Conservation (phyloP, 352 stramenopile species). For the Phytophthora rubi region DNA sequence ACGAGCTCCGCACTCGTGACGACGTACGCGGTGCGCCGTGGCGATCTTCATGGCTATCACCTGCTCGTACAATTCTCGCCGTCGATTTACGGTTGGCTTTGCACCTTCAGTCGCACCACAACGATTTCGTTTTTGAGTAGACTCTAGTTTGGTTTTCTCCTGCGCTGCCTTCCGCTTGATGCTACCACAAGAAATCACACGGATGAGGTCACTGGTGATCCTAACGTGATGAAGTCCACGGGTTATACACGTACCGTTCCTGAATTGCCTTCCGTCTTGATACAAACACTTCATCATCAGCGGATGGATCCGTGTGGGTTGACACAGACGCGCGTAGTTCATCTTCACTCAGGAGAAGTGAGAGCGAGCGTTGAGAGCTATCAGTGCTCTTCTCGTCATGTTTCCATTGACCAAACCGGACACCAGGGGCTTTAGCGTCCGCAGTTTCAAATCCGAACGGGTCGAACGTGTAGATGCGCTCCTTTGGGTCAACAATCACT, state of each 20-base stretch:
- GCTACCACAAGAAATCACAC: slow-evolving; percentile 15
- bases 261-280: slow-evolving; percentile 33
- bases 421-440: not conserved
- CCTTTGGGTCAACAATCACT: slow-evolving; percentile 11
- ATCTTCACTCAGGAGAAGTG: slow-evolving; percentile 15
- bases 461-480: slow-evolving; percentile 45
- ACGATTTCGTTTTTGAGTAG: slow-evolving; percentile 9
- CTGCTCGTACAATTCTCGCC: slow-evolving; percentile 54
- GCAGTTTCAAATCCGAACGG: slow-evolving; percentile 31
- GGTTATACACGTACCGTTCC: slow-evolving; percentile 36
- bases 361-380: not conserved
- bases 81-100: slow-evolving; percentile 18
- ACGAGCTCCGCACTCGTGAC: slow-evolving; percentile 21
- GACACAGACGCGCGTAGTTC: not conserved
- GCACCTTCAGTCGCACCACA: not conserved
- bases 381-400: slow-evolving; percentile 1
- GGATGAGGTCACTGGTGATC: not conserved
- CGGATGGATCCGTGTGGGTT: slow-evolving; percentile 2
- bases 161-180: slow-evolving; percentile 31
- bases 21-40: slow-evolving; percentile 33
- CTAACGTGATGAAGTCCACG: not conserved
- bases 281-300: slow-evolving; percentile 29
- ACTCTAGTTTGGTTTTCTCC: slow-evolving; percentile 24
- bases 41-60: slow-evolving; percentile 40
- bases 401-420: slow-evolving; percentile 15